Evolutionary conservation across 148 eudicot genomes (phyloP), one percentile per base, ranked within the genome.

Genomic region (Vaccinium macrocarpon): DNA sequence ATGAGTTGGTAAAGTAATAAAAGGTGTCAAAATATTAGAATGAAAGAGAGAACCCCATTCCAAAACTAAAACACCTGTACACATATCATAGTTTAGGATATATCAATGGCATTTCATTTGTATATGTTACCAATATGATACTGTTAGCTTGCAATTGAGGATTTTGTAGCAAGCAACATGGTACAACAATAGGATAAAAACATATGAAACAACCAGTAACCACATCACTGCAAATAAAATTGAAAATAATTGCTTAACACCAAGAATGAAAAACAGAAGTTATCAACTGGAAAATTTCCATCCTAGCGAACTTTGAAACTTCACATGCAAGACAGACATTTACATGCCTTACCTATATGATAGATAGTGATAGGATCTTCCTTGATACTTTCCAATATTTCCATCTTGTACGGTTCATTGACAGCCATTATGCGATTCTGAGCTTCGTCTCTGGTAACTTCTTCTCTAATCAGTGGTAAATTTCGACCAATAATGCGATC

Each of bases 321-420:
- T 9, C 13, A n/a, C 12, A 29, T 77, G 62, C 61, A 77, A 77
- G n/a, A 46, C n/a, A 66, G 16, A 49, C 56, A 48, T 55, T 64
- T 15, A 56, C 62, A 85, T 79, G 84, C 52, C 83, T 85, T 86
- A 95, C 99, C 99, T 57, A 97, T 94, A 82, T 97, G 99, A 86
- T 97, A 97, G 84, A 97, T 95, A 56, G 99, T 95, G 82, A 97
- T 97, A 78, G 98, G 96, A 81, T 95, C 99, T 84, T 94, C 93
- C 86, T 93, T 94, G 71, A 97, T 95, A 86, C 97, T 88, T 80
- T 95, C 91, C 85, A 97, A 82, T 85, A 97, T 90, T 89, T 93
- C 98, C 89, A 97, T 74, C 86, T 97, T 97, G 93, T 97, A 97
- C 29, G 98, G 98, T 88, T 97, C 99, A 87, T 94, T 93, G 85